phyloP scores from a whole-genome alignment of 2,329 filamentous ascomycete genomes.

The Tolypocladium guangdongense region DNA sequence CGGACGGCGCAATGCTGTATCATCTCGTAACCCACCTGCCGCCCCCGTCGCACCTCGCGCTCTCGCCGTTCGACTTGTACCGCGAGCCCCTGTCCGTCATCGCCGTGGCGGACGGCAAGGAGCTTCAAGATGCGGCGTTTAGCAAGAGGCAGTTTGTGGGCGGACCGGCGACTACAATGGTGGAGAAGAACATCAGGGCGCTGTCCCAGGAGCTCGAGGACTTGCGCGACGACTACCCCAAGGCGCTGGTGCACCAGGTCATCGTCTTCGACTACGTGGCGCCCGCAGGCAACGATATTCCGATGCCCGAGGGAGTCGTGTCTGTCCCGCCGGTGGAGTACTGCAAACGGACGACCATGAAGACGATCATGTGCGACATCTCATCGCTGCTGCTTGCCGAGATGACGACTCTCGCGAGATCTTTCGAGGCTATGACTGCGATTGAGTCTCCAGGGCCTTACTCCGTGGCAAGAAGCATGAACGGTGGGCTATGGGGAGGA shows the following conservation, averaged over 20 bases:
- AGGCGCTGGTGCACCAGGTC: slow-evolving; percentile 66
- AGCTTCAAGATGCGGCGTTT: slow-evolving; percentile 46
- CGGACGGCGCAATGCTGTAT: slow-evolving; percentile 76
- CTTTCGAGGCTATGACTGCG: slow-evolving; percentile 59
- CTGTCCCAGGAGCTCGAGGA: slow-evolving; percentile 59
- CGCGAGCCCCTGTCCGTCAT: slow-evolving; percentile 75
- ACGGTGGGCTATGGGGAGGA: slow-evolving; percentile 31
- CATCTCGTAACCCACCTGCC: slow-evolving; percentile 73
- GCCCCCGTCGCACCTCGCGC: slow-evolving; percentile 64
- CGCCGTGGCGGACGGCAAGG: slow-evolving; percentile 71
- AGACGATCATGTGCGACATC: slow-evolving; percentile 70
- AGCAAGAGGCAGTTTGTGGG: slow-evolving; percentile 43
- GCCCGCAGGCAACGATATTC: slow-evolving; percentile 34
- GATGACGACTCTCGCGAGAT: slow-evolving; percentile 63
- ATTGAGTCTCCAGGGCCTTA: slow-evolving; percentile 65
- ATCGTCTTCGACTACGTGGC: slow-evolving; percentile 66
- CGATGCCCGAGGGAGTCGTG: slow-evolving; percentile 56
- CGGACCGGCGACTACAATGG: slow-evolving; percentile 35
- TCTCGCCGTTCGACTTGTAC: slow-evolving; percentile 85
- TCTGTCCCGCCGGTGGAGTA: slow-evolving; percentile 57
- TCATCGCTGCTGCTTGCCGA: slow-evolving; percentile 64
- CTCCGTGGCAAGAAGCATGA: slow-evolving; percentile 25
- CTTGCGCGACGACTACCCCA: slow-evolving; percentile 61
- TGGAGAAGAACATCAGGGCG: slow-evolving; percentile 46
- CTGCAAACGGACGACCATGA: slow-evolving; percentile 68